Percentiles rank a stretch among this genome's conserved stretches.
Conservation (phyloP, 1,284 basidiomycete genomes). For the Leccinum subrobustum region DNA sequence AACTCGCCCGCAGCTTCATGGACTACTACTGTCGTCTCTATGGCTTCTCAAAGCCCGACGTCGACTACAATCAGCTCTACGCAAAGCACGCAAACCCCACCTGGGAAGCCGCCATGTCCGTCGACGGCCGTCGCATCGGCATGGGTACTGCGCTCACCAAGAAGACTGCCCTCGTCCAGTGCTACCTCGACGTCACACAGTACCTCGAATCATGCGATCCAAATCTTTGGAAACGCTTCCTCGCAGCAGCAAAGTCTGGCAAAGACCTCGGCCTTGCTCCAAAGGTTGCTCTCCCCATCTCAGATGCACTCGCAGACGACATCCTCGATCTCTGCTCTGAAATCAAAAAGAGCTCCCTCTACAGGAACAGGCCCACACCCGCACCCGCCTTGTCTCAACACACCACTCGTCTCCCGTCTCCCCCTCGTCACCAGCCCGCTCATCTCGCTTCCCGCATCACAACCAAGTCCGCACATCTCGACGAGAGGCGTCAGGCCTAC, state of each 20-base stretch:
- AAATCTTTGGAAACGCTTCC: slow-evolving; percentile 76
- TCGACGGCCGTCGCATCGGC: slow-evolving; percentile 80
- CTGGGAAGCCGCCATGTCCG: slow-evolving; percentile 86
- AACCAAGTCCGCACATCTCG: slow-evolving; percentile 64
- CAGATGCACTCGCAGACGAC: slow-evolving; percentile 68
- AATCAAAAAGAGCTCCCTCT: slow-evolving; percentile 56
- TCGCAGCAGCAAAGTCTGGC: slow-evolving; percentile 58
- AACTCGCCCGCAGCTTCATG: slow-evolving; percentile 88
- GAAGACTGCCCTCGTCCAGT: slow-evolving; percentile 73
- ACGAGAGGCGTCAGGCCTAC: slow-evolving; percentile 59
- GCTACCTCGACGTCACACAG: slow-evolving; percentile 85
- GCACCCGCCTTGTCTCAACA: slow-evolving; percentile 14
- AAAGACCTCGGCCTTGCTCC: slow-evolving; percentile 71
- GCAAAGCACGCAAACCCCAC: slow-evolving; percentile 25
- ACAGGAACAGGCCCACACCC: slow-evolving; percentile 46
- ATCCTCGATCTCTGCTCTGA: slow-evolving; percentile 74
- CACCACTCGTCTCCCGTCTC: neutral
- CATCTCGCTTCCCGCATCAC: slow-evolving; percentile 8
- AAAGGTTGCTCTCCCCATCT: slow-evolving; percentile 71
- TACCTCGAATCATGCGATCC: slow-evolving; percentile 87
- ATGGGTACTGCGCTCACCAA: slow-evolving; percentile 71
- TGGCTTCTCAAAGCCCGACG: slow-evolving; percentile 78
- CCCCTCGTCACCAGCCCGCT: slow-evolving; percentile 19
- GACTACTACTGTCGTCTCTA: slow-evolving; percentile 91
- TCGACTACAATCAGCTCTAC: slow-evolving; percentile 50